Conservation (phyloP, 2,329 filamentous ascomycete genomes). For the Phialophora tarda region DNA sequence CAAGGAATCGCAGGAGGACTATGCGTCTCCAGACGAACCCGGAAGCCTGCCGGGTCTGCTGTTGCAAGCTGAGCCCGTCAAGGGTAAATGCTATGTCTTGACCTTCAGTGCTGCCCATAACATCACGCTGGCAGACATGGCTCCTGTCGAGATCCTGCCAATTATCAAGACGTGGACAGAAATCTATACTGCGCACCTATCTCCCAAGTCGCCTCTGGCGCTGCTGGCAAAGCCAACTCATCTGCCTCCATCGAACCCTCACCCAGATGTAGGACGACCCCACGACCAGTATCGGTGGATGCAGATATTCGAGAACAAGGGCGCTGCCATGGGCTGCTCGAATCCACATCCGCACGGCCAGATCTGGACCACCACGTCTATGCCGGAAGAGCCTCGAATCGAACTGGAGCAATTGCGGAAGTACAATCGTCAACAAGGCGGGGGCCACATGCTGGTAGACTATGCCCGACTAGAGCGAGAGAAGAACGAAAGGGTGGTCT, state of each 20-base stretch:
- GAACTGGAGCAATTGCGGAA: constrained; percentile 79
- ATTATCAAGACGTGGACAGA: constrained; percentile 90
- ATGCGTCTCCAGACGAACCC: constrained; percentile 51
- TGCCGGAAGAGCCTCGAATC: constrained; percentile 85
- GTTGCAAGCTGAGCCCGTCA: constrained; percentile 82
- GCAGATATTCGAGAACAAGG: constrained; percentile 99
- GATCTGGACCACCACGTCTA: constrained; percentile 88
- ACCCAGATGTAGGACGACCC: constrained; percentile 58
- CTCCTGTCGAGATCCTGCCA: constrained; percentile 74
- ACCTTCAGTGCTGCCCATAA: constrained; percentile 93
- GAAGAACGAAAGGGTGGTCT: constrained; percentile 85
- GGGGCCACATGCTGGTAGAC: constrained; percentile 79
- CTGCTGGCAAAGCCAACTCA: constrained; percentile 54
- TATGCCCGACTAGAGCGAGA: constrained; percentile 82
- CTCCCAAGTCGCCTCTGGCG: constrained; percentile 70
- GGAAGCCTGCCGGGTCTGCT: constrained; percentile 73
- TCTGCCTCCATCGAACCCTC: constrained; percentile 54
- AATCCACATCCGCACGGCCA: constrained; percentile 98
- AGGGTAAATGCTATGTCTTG: constrained; percentile 94
- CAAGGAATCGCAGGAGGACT: constrained; percentile 87
- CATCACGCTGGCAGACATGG: constrained; percentile 89
- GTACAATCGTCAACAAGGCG: constrained; percentile 74
- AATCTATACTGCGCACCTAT: constrained; percentile 82
- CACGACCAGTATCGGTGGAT: constrained; percentile 88
- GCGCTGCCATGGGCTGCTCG: constrained; percentile 95